phyloP scores from a whole-genome alignment of 2,329 filamentous ascomycete genomes.

The Fusarium mexicanum region DNA sequence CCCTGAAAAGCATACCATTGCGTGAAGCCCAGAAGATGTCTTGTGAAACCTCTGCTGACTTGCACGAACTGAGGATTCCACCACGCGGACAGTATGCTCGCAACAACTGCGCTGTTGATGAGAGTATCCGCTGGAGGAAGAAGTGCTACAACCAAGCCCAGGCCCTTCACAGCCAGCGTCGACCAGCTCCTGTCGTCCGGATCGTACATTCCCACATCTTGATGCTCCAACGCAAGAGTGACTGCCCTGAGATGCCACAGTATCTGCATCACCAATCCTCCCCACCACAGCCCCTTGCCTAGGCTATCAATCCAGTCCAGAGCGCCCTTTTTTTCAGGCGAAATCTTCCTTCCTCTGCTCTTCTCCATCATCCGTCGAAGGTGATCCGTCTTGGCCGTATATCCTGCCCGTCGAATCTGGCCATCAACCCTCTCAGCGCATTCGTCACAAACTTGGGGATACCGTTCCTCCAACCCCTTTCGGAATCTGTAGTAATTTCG shows the following conservation, averaged over 20 bases:
- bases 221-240: constrained; percentile 38
- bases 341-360: constrained; percentile 54
- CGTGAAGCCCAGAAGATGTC: constrained; percentile 67
- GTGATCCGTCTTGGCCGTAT: constrained; percentile 86
- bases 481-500: constrained; percentile 76
- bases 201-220: constrained; percentile 47
- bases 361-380: constrained; percentile 78
- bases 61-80: constrained; percentile 76
- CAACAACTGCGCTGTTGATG: constrained; percentile 58
- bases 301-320: constrained; percentile 56
- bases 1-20: constrained; percentile 75
- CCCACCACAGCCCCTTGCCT: constrained; percentile 59
- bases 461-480: constrained; percentile 78
- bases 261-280: constrained; percentile 57
- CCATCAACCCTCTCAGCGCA: constrained; percentile 80
- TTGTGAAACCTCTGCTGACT: constrained; percentile 67
- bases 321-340: constrained; percentile 45
- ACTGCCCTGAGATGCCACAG: constrained; percentile 59
- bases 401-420: constrained; percentile 75
- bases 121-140: constrained; percentile 55
- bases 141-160: constrained; percentile 33
- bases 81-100: constrained; percentile 65
- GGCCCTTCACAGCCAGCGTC: constrained; percentile 10
- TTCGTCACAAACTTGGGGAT: constrained; percentile 85
- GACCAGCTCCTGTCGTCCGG: constrained; percentile 44